phyloP scores from a whole-genome alignment of 2,329 filamentous ascomycete genomes.

The Phyllosticta citribraziliensis region DNA sequence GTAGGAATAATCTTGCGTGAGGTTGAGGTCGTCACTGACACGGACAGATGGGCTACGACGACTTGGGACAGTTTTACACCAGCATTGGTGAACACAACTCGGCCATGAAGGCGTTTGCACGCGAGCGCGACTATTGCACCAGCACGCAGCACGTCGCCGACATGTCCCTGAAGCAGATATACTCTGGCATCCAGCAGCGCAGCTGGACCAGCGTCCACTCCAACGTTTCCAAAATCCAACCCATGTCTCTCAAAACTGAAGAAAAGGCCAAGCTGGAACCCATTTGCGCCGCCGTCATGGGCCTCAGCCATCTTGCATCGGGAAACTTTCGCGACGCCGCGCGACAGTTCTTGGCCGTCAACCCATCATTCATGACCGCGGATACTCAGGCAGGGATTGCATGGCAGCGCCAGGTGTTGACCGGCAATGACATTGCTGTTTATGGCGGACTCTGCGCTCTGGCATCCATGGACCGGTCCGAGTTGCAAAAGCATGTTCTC shows the following conservation, averaged over 20 bases:
- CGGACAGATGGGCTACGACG: conserved; percentile 81
- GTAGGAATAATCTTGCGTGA: conserved; percentile 38
- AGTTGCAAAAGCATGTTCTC: conserved; percentile 66
- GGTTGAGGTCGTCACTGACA: background rate
- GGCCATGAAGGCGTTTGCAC: conserved; percentile 67
- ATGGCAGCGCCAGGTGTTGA: conserved; percentile 61
- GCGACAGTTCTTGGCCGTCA: conserved; percentile 55
- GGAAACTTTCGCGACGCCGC: conserved; percentile 59
- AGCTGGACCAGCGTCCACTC: conserved; percentile 65
- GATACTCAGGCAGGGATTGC: conserved; percentile 39
- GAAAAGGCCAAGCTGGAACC: conserved; percentile 47
- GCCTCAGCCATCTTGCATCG: conserved; percentile 50
- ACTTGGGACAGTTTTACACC: conserved; percentile 77
- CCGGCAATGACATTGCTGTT: conserved; percentile 78
- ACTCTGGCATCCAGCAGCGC: conserved; percentile 62
- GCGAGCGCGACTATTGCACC: conserved; percentile 86
- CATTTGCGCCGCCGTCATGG: conserved; percentile 57
- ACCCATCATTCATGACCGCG: conserved; percentile 37
- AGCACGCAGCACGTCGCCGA: conserved; percentile 75
- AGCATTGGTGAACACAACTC: conserved; percentile 61
- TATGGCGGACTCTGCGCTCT: conserved; percentile 87
- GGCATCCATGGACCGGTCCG: conserved; percentile 73
- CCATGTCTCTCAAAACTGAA: conserved; percentile 45
- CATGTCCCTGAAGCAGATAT: conserved; percentile 69
- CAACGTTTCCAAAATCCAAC: conserved; percentile 48